Percentiles rank a stretch among this genome's conserved stretches.
Conservation (phyloP, 163 green algal species). For the Chlorella variabilis region DNA sequence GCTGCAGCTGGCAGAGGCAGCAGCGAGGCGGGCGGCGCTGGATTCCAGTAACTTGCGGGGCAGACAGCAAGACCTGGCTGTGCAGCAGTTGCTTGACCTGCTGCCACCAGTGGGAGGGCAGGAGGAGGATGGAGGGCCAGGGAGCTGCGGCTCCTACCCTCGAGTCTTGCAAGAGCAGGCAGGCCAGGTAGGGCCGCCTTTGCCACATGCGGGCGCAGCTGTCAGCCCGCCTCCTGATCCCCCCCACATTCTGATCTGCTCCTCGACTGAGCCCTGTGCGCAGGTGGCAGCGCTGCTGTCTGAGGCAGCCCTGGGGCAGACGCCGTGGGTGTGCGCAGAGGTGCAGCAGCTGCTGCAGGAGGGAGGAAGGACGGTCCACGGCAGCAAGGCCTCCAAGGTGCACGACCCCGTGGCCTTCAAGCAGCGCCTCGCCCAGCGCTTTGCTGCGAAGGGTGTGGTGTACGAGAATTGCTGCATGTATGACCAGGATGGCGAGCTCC, state of each 20-base stretch:
- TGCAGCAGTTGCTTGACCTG: constrained; percentile 8
- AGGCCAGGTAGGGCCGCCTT: neutral
- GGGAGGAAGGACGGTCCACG: too few relatives aligned
- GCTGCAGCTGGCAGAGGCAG: constrained; percentile 48
- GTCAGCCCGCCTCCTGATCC: too few relatives aligned
- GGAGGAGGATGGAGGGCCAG: neutral
- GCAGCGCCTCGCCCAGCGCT: constrained; percentile 19
- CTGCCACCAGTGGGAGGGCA: neutral
- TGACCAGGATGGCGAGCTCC: constrained; percentile 71
- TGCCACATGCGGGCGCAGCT: too few relatives aligned
- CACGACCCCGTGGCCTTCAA: constrained; percentile 27
- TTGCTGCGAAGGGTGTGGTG: constrained; percentile 55
- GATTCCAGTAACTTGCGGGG: neutral
- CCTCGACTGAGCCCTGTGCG: neutral
- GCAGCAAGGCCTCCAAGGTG: neutral
- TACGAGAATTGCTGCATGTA: constrained; percentile 92
- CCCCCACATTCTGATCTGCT: neutral
- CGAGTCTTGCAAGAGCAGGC: neutral
- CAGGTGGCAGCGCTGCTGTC: neutral
- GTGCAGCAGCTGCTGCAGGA: constrained; percentile 13
- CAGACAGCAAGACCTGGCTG: neutral
- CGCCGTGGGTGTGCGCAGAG: constrained; percentile 28
- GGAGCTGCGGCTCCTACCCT: constrained; percentile 3
- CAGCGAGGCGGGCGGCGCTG: neutral
- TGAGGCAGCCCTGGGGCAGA: constrained; percentile 17